Conservation (phyloP, 352 stramenopile species). For the Phytopythium sindhum region DNA sequence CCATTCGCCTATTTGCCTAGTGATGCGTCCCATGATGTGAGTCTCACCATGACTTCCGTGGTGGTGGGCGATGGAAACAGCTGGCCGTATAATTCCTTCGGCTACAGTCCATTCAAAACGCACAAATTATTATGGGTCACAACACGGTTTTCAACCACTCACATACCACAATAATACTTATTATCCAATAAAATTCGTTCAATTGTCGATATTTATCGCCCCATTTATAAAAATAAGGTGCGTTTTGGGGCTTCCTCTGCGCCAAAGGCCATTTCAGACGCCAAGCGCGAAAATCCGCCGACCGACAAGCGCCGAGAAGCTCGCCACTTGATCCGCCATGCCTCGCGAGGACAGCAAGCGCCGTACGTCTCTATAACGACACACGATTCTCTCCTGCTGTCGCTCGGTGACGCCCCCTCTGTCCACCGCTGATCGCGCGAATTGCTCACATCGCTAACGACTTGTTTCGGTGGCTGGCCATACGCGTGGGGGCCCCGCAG, state of each 20-base stretch:
- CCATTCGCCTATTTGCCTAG: neutral
- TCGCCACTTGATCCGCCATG: constrained; percentile 3
- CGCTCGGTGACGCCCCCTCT: neutral
- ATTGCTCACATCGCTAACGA: neutral
- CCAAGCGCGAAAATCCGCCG: neutral
- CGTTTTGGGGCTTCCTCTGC: neutral
- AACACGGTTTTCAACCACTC: neutral
- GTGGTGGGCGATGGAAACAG: too few relatives aligned
- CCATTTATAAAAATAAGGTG: neutral
- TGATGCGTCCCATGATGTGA: neutral
- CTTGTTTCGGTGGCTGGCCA: neutral
- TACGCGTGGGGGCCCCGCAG: constrained; percentile 13
- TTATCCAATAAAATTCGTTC: neutral
- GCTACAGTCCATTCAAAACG: neutral
- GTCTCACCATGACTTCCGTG: neutral
- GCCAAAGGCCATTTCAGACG: neutral
- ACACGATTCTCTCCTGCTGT: neutral
- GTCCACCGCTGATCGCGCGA: neutral
- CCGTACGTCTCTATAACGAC: constrained; percentile 3
- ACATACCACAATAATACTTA: neutral
- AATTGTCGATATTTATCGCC: neutral
- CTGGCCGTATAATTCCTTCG: neutral
- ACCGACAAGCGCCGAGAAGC: neutral
- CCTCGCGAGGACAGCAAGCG: constrained; percentile 13
- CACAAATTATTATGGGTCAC: neutral